Conservation (phyloP, 2,329 filamentous ascomycete genomes). For the Sarocladiaceae sp. region DNA sequence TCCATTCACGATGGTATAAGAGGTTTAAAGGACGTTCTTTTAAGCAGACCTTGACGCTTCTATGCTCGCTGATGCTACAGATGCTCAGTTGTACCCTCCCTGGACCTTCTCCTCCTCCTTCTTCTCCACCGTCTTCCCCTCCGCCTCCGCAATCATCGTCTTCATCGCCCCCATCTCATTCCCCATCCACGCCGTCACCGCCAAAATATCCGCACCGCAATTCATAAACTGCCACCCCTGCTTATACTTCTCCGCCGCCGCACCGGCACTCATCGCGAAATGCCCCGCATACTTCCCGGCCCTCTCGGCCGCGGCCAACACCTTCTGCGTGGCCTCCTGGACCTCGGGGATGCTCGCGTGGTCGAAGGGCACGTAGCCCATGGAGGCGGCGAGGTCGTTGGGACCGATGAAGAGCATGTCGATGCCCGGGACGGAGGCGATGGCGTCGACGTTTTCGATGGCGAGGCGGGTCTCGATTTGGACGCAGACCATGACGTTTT, state of each 20-base stretch:
- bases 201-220: slow-evolving; percentile 30
- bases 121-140: slow-evolving; percentile 9
- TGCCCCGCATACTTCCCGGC: slow-evolving; percentile 28
- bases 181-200: slow-evolving; percentile 27
- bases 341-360: slow-evolving; percentile 23
- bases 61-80: too few species aligned
- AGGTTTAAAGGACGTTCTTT: too few species aligned
- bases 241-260: slow-evolving; percentile 17
- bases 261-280: slow-evolving; percentile 24
- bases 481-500: slow-evolving; percentile 18
- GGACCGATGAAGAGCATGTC: slow-evolving; percentile 36
- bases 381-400: slow-evolving; percentile 28
- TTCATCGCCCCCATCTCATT: slow-evolving; percentile 21
- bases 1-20: too few species aligned
- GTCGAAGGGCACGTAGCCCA: slow-evolving; percentile 26
- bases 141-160: background rate
- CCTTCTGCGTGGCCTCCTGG: slow-evolving; percentile 19
- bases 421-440: slow-evolving; percentile 27
- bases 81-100: slow-evolving; percentile 3
- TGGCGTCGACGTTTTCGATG: slow-evolving; percentile 7
- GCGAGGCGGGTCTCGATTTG: slow-evolving; percentile 12
- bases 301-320: slow-evolving; percentile 21
- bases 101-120: slow-evolving; percentile 10
- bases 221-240: slow-evolving; percentile 31
- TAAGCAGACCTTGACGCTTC: too few species aligned